Evolutionary conservation across 768 basidiomycete genomes (phyloP).

Genomic region (Leccinum subtestaceum): DNA sequence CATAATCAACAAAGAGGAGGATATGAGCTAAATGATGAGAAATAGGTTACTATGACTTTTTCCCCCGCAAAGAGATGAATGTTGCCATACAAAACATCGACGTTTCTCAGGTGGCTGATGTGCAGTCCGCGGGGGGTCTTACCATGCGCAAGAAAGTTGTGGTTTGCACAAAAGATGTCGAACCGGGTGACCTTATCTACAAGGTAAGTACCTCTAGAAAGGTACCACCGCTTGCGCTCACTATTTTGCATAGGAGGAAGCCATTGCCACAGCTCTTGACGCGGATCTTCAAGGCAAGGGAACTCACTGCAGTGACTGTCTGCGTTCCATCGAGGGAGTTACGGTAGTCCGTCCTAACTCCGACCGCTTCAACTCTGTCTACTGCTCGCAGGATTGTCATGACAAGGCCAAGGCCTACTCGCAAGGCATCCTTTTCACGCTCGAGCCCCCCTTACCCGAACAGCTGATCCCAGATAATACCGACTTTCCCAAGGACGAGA

Average conservation of each 20-base stretch:
- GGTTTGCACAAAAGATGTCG: conserved; percentile 64
- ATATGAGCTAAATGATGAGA: conserved; percentile 17
- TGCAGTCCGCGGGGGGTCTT: conserved; percentile 8
- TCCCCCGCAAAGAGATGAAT: conserved; percentile 72
- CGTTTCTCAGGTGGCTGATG: conserved; percentile 17
- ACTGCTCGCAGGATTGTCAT: conserved; percentile 73
- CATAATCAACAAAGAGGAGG: conserved; percentile 5
- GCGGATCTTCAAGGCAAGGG: conserved; percentile 65
- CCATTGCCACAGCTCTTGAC: conserved; percentile 70
- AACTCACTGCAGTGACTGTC: conserved; percentile 71
- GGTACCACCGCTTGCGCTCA: conserved; percentile 1
- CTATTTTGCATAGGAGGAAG: conserved; percentile 55
- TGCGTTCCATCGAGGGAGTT: conserved; percentile 52
- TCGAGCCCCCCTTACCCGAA: conserved; percentile 57
- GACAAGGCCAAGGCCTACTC: conserved; percentile 53
- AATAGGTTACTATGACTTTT: conserved; percentile 72
- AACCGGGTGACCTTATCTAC: conserved; percentile 74
- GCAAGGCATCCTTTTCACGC: conserved; percentile 68
- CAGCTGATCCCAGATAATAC: conserved; percentile 34
- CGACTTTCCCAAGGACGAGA: conserved; percentile 38
- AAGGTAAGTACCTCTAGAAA: conserved; percentile 42
- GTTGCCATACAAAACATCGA: conserved; percentile 53
- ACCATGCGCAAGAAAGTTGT: conserved; percentile 49
- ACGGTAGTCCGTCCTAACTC: conserved; percentile 43
- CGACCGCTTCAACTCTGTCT: conserved; percentile 57